Percentiles rank a stretch among this genome's conserved stretches.
Evolutionary conservation across 495 filamentous ascomycete species (phyloP).

Genomic region (Xylaria grammica): DNA sequence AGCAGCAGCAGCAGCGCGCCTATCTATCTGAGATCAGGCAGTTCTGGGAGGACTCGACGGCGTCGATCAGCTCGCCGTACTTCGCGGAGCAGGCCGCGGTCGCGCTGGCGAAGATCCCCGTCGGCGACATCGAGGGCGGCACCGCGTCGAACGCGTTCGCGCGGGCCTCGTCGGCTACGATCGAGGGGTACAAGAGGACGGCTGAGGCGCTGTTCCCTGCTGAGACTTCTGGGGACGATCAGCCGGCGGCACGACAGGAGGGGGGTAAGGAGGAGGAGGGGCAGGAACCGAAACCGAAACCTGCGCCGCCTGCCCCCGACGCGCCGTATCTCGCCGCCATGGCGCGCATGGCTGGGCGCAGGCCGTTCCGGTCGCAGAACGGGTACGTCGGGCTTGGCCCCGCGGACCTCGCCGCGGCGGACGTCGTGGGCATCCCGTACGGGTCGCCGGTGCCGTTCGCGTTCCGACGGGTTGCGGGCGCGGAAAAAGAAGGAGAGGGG

Average conservation of each 20-base stretch:
- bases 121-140: slow-evolving; percentile 11
- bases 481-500: too few species aligned
- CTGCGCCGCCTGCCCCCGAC: not conserved
- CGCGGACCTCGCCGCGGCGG: slow-evolving; percentile 11
- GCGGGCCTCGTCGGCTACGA: slow-evolving; percentile 12
- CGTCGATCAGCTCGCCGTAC: slow-evolving; percentile 24
- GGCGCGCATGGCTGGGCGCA: slow-evolving; percentile 12
- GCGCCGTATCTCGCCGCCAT: slow-evolving; percentile 12
- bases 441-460: slow-evolving; percentile 21
- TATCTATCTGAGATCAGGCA: slow-evolving; percentile 20
- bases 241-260: not conserved
- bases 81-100: slow-evolving; percentile 21
- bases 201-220: slow-evolving; percentile 12
- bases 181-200: slow-evolving; percentile 18
- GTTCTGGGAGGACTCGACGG: slow-evolving; percentile 26
- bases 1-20: not conserved
- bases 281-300: not conserved
- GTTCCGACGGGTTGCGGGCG: slow-evolving; percentile 3
- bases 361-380: slow-evolving; percentile 16
- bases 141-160: not conserved
- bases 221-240: not conserved
- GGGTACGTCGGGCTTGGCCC: slow-evolving; percentile 22
- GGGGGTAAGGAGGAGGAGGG: not conserved
- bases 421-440: slow-evolving; percentile 18
- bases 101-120: slow-evolving; percentile 22